Conservation (phyloP, 192 early-diverging fungal genomes). For the Rhizophagus sp. region DNA sequence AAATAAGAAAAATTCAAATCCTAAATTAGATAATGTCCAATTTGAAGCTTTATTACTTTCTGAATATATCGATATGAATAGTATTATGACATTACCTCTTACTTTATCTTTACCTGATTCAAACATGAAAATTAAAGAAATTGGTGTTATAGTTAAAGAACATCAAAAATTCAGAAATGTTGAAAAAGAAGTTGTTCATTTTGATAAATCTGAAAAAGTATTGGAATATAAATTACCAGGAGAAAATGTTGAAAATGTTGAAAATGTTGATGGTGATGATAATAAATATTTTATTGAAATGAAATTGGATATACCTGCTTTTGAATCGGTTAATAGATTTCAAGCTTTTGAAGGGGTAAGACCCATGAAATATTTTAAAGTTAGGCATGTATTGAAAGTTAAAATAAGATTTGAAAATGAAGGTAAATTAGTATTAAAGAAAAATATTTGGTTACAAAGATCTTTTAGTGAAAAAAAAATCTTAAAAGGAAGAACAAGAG, state of each 20-base stretch:
- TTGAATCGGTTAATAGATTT: neutral
- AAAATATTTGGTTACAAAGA: neutral
- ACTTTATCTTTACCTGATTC: neutral
- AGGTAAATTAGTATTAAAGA: neutral
- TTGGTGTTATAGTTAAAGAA: neutral
- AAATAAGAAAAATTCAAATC: neutral
- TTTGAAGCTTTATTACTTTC: neutral
- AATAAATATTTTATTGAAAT: neutral
- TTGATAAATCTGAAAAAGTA: neutral
- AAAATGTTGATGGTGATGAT: neutral
- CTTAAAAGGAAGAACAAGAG: neutral
- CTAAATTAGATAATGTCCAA: neutral
- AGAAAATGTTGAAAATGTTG: neutral
- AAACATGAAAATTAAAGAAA: neutral
- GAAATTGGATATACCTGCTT: neutral
- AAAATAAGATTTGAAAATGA: neutral
- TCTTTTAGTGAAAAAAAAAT: constrained; percentile 2
- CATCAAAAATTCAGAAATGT: neutral
- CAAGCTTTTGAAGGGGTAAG: neutral
- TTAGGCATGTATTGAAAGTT: neutral
- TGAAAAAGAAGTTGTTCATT: neutral
- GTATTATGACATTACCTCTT: neutral
- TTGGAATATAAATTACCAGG: neutral
- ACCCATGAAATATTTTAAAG: neutral
- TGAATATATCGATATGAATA: neutral